Evolutionary conservation across 768 basidiomycete species (phyloP).

Genomic region (Nidularia sp.): DNA sequence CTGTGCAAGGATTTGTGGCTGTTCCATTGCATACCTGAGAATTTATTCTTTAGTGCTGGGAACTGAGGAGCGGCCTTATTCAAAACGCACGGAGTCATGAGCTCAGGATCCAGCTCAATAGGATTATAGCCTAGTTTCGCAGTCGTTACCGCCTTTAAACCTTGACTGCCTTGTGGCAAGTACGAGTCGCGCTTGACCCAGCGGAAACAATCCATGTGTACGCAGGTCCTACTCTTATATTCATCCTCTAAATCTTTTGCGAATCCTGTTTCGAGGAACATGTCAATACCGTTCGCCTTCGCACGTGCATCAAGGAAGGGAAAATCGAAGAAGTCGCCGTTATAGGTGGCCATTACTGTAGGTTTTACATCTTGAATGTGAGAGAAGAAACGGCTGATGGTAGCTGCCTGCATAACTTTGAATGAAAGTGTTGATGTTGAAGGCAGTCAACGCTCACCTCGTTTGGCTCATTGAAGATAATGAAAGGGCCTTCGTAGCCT

Average conservation of each 20-base stretch:
- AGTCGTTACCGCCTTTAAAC: slow-evolving; percentile 95
- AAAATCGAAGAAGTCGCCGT: slow-evolving; percentile 99
- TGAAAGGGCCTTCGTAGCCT: slow-evolving; percentile 96
- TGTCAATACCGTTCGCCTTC: slow-evolving; percentile 87
- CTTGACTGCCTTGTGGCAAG: slow-evolving; percentile 96
- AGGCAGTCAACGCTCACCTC: slow-evolving; percentile 52
- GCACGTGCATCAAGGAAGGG: slow-evolving; percentile 90
- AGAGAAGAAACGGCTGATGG: slow-evolving; percentile 85
- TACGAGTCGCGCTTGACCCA: slow-evolving; percentile 99
- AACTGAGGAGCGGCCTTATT: not conserved
- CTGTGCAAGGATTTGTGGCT: slow-evolving; percentile 90
- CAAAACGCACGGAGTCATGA: slow-evolving; percentile 92
- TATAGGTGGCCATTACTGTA: slow-evolving; percentile 97
- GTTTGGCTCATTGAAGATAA: slow-evolving; percentile 89
- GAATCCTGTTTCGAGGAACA: slow-evolving; percentile 95
- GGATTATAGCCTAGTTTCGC: slow-evolving; percentile 96
- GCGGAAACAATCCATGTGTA: slow-evolving; percentile 99
- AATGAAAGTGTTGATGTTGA: not conserved
- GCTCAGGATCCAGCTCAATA: slow-evolving; percentile 94
- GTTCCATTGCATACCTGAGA: slow-evolving; percentile 88
- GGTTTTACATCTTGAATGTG: slow-evolving; percentile 93
- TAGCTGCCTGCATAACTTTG: slow-evolving; percentile 46
- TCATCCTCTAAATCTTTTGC: slow-evolving; percentile 89
- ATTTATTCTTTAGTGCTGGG: no score
- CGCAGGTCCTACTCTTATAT: slow-evolving; percentile 88